Evolutionary conservation across 2,329 filamentous ascomycete species (phyloP).

Genomic region (Beauveria sp.): DNA sequence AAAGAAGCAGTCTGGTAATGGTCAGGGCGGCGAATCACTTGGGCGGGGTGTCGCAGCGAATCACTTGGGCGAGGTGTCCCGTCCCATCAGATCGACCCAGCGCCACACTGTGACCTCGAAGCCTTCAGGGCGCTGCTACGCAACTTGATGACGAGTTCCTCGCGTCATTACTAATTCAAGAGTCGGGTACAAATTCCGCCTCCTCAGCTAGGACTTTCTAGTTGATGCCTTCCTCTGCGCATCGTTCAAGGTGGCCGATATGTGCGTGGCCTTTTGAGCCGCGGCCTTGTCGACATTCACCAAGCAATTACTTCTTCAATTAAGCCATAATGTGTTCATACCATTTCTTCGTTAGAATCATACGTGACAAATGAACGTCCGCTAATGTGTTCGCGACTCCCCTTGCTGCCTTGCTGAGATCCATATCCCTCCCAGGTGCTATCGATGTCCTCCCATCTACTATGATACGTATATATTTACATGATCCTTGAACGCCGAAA

Average conservation of each 20-base stretch:
- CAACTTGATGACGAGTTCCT: not conserved
- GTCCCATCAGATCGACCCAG: not conserved
- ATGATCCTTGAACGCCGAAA: slow-evolving; percentile 15
- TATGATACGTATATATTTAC: slow-evolving; percentile 18
- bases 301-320: not conserved
- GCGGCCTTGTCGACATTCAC: not conserved
- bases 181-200: not conserved
- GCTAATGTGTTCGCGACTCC: slow-evolving; percentile 12
- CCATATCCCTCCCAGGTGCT: slow-evolving; percentile 14
- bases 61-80: too few relatives aligned
- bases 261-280: not conserved
- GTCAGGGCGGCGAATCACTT: not conserved
- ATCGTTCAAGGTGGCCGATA: not conserved
- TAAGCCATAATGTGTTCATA: slow-evolving; percentile 26
- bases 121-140: not conserved
- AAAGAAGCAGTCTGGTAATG: not conserved
- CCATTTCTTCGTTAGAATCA: slow-evolving; percentile 25
- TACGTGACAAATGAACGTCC: slow-evolving; percentile 20
- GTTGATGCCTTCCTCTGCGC: not conserved
- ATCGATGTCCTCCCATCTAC: slow-evolving; percentile 13
- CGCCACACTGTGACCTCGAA: not conserved
- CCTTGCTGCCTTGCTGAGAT: slow-evolving; percentile 16
- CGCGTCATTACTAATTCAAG: not conserved
- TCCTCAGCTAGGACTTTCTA: not conserved
- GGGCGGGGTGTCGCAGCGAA: too few relatives aligned